Evolutionary conservation across 306 rosid genomes (phyloP).

Genomic region (Inga oerstediana): DNA sequence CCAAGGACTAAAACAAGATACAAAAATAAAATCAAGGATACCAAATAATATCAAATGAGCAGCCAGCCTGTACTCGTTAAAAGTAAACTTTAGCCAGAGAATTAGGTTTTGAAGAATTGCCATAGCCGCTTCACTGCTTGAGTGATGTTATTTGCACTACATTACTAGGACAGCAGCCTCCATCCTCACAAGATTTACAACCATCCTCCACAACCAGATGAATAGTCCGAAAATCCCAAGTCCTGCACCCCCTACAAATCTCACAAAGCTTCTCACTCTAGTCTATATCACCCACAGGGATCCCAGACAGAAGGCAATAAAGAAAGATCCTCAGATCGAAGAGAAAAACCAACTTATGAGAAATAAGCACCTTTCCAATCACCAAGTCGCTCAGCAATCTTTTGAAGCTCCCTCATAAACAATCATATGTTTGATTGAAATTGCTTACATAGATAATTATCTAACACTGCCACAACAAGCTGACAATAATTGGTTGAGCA

Average conservation of each 20-base stretch:
- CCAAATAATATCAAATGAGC: neutral
- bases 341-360: neutral
- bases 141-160: constrained; percentile 20
- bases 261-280: neutral
- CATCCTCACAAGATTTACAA: neutral
- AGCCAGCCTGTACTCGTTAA: neutral
- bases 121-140: neutral
- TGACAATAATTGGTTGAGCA: constrained; percentile 59
- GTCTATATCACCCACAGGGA: neutral
- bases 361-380: constrained; percentile 7
- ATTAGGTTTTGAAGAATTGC: neutral
- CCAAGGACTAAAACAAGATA: neutral
- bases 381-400: neutral
- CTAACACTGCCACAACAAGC: constrained; percentile 65
- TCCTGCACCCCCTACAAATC: neutral
- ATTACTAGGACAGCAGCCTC: neutral
- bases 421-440: neutral
- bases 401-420: neutral
- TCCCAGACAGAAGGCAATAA: neutral
- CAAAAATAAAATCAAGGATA: neutral
- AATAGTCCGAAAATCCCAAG: neutral
- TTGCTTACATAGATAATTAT: constrained; percentile 56
- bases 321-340: neutral
- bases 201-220: neutral
- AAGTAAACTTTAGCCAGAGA: neutral